Evolutionary conservation across 495 filamentous ascomycete species (phyloP).

Genomic region (Pyrenula aspistea): DNA sequence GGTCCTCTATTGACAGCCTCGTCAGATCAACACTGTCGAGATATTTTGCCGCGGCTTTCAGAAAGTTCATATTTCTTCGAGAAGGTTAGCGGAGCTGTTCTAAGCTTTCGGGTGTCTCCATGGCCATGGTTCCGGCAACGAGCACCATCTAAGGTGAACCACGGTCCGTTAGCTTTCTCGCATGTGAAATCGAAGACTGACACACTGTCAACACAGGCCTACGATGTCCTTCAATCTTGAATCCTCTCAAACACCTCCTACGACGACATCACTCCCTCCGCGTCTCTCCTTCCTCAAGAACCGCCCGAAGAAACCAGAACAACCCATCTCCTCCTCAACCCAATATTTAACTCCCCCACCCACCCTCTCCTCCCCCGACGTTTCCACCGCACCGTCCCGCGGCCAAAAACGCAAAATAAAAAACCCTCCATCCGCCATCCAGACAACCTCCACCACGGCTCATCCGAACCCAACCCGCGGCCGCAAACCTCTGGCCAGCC

Average conservation of each 20-base stretch:
- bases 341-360: background rate
- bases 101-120: too few relatives aligned
- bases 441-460: background rate
- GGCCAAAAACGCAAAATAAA: background rate
- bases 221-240: background rate
- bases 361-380: background rate
- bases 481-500: background rate
- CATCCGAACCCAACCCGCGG: background rate
- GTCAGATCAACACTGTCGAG: too few relatives aligned
- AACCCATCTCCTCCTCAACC: background rate
- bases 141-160: background rate
- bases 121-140: background rate
- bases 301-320: background rate
- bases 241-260: background rate
- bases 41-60: too few relatives aligned
- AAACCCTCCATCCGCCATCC: background rate
- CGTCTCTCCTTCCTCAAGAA: background rate
- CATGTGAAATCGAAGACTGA: background rate
- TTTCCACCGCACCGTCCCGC: background rate
- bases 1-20: too few relatives aligned
- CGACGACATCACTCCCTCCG: background rate
- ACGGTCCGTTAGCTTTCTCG: background rate
- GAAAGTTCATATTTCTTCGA: too few relatives aligned
- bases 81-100: too few relatives aligned
- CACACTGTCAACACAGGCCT: background rate